phyloP scores from a whole-genome alignment of 2,329 filamentous ascomycete species.

The Trichoderma guizhouense region DNA sequence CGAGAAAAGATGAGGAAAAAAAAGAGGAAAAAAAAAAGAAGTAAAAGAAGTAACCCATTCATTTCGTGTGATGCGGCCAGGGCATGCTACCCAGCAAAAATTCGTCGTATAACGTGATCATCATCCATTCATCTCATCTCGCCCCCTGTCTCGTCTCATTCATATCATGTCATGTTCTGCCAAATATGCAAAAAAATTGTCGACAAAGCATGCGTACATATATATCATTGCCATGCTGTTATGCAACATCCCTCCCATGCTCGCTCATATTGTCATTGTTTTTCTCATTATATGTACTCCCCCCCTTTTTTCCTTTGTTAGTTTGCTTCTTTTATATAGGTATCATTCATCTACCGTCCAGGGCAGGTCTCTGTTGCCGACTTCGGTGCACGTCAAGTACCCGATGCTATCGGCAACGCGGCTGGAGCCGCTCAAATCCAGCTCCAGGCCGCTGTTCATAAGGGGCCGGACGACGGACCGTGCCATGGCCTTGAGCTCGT shows the following conservation, averaged over 20 bases:
- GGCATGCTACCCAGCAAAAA: not conserved
- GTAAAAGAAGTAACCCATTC: not conserved
- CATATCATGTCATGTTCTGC: not conserved
- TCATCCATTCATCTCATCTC: not conserved
- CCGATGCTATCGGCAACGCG: constrained; percentile 42
- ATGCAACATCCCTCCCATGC: not conserved
- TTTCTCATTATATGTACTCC: not conserved
- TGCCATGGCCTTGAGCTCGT: constrained; percentile 83
- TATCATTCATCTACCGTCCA: constrained; percentile 42
- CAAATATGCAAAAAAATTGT: not conserved
- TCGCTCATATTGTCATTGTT: not conserved
- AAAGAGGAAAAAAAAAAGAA: not conserved
- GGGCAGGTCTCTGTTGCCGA: constrained; percentile 49
- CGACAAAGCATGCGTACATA: not conserved
- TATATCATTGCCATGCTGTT: not conserved
- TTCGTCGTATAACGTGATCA: constrained; percentile 7
- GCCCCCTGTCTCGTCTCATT: not conserved
- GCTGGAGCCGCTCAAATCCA: constrained; percentile 58
- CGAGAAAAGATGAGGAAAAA: not conserved
- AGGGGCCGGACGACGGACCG: constrained; percentile 78
- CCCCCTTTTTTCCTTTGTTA: not conserved
- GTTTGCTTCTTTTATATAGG: not conserved
- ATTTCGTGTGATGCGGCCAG: not conserved
- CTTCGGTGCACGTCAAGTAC: constrained; percentile 51
- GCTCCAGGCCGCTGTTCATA: constrained; percentile 80